Conservation (phyloP, 352 stramenopile genomes). For the Phytophthora aleatoria region DNA sequence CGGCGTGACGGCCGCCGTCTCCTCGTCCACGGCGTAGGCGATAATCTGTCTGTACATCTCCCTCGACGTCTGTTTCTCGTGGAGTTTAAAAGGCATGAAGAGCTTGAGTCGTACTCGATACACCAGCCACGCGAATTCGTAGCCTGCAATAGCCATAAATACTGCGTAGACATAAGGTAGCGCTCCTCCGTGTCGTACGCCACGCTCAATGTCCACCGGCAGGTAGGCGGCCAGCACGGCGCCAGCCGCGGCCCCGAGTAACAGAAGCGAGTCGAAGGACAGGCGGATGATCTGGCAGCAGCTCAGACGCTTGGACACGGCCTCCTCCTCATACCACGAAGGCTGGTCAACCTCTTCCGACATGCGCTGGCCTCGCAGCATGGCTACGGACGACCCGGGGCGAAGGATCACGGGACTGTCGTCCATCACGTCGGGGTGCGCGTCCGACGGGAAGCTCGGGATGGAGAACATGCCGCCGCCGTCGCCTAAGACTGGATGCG, state of each 20-base stretch:
- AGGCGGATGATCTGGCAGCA: slow-evolving; percentile 37
- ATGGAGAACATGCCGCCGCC: slow-evolving; percentile 46
- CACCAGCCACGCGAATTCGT: slow-evolving; percentile 65
- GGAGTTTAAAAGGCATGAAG: slow-evolving; percentile 69
- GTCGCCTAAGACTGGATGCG: slow-evolving; percentile 27
- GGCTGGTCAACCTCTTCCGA: slow-evolving; percentile 21
- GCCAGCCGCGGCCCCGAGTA: slow-evolving; percentile 37
- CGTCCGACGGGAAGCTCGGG: slow-evolving; percentile 22
- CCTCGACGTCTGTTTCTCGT: slow-evolving; percentile 69
- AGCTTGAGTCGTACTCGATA: slow-evolving; percentile 60
- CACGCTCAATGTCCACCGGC: slow-evolving; percentile 35
- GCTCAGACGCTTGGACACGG: slow-evolving; percentile 21
- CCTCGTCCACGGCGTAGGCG: slow-evolving; percentile 61
- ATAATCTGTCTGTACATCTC: slow-evolving; percentile 79
- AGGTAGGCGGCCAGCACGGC: slow-evolving; percentile 42
- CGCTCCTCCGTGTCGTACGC: slow-evolving; percentile 26
- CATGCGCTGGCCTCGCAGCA: slow-evolving; percentile 25
- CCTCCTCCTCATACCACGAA: slow-evolving; percentile 46
- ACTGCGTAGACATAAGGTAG: slow-evolving; percentile 59
- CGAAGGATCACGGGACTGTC: slow-evolving; percentile 32
- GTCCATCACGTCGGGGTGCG: slow-evolving; percentile 15
- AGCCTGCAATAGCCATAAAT: slow-evolving; percentile 47
- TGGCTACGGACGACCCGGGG: slow-evolving; percentile 42
- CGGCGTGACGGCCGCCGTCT: slow-evolving; percentile 57
- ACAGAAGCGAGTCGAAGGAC: slow-evolving; percentile 38